phyloP scores from a whole-genome alignment of 306 rosid genomes.

The Rosa lucieae region DNA sequence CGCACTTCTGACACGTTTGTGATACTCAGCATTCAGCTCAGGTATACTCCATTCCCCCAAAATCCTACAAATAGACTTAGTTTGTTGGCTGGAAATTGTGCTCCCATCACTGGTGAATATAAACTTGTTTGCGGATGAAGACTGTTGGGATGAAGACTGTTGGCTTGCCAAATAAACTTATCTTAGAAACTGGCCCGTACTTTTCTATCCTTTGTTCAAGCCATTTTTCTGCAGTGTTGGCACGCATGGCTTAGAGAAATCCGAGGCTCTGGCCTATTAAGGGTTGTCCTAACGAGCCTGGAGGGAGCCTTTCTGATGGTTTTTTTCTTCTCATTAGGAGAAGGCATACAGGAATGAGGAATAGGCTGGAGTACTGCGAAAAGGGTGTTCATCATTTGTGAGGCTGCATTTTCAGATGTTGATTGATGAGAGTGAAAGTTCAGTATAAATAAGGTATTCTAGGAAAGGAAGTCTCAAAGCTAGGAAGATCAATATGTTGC shows the following conservation, averaged over 20 bases:
- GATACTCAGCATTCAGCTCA: slow-evolving; percentile 58
- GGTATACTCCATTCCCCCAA: slow-evolving; percentile 51
- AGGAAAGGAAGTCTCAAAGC: not conserved
- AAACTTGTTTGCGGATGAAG: slow-evolving; percentile 65
- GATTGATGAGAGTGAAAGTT: not conserved
- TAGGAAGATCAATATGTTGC: not conserved
- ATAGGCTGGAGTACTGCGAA: slow-evolving; percentile 26
- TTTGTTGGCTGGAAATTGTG: slow-evolving; percentile 37
- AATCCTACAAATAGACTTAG: slow-evolving; percentile 40
- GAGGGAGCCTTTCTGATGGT: slow-evolving; percentile 49
- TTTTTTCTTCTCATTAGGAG: slow-evolving; percentile 36
- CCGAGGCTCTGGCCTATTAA: slow-evolving; percentile 61
- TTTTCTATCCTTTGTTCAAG: slow-evolving; percentile 41
- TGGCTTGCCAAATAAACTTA: slow-evolving; percentile 69
- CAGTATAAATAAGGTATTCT: not conserved
- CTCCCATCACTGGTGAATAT: slow-evolving; percentile 33
- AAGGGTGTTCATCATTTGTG: slow-evolving; percentile 34
- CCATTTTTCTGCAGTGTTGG: slow-evolving; percentile 70
- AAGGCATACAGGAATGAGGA: slow-evolving; percentile 44
- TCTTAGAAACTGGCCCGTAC: slow-evolving; percentile 71
- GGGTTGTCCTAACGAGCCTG: slow-evolving; percentile 74
- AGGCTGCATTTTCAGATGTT: not conserved
- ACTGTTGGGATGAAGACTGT: slow-evolving; percentile 68
- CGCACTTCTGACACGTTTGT: slow-evolving; percentile 61
- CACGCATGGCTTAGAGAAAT: slow-evolving; percentile 54